Conservation (phyloP, 805 yeast species). For the Kodamaea jinghongensis region DNA sequence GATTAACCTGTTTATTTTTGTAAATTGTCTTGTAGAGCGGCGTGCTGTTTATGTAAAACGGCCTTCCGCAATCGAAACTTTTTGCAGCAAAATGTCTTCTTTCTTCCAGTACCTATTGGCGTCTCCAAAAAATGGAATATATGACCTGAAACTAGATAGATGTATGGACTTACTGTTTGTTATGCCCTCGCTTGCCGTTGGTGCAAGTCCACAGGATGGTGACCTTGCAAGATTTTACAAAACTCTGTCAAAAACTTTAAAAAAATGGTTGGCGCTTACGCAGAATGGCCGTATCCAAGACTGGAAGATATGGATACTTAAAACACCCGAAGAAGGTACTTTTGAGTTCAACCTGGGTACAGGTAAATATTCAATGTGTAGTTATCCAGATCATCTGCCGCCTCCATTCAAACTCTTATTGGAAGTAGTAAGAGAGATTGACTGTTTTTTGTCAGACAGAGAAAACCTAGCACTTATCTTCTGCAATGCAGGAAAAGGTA, state of each 20-base stretch:
- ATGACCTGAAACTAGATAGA: conserved; percentile 22
- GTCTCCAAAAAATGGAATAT: conserved; percentile 21
- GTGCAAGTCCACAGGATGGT: conserved; percentile 67
- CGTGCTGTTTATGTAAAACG: no score
- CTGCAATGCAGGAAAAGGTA: conserved; percentile 89
- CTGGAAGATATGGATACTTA: conserved; percentile 75
- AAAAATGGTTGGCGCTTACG: conserved; percentile 29
- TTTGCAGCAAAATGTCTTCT: conserved; percentile 2
- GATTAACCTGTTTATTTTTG: not conserved
- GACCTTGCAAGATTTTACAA: conserved; percentile 46
- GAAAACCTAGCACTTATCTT: conserved; percentile 62
- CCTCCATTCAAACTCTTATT: conserved; percentile 60
- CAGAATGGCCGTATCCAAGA: conserved; percentile 32
- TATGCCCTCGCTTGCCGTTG: conserved; percentile 61
- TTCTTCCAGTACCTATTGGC: conserved; percentile 12
- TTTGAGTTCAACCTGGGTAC: conserved; percentile 38
- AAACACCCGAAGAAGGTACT: conserved; percentile 51
- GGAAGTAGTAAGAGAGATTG: conserved; percentile 43
- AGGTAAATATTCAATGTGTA: conserved; percentile 39
- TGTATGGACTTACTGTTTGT: conserved; percentile 66
- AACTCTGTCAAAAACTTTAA: conserved; percentile 50
- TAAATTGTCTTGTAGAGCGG: no score
- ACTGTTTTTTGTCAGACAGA: conserved; percentile 31
- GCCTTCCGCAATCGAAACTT: not conserved
- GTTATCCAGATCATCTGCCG: conserved; percentile 77